These are phyloP conservation scores for Volutella citrinella DNA, from an alignment of 2,329 filamentous ascomycete species.

Conservation along the genomic window DNA sequence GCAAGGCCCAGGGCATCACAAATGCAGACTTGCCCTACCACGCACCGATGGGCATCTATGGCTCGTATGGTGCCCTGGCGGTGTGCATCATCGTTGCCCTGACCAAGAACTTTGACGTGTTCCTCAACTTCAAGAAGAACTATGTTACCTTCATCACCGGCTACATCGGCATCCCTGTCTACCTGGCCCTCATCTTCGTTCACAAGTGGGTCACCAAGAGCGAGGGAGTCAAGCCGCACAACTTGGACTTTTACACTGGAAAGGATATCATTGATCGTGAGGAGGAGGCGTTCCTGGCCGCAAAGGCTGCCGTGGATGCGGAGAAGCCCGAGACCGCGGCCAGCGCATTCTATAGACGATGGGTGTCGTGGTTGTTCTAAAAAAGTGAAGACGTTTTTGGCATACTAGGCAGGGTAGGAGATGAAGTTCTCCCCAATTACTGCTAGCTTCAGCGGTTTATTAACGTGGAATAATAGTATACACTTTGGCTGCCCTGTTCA, in stretches of 20 bases:
- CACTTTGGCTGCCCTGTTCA: no score
- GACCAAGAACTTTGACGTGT: slow-evolving; percentile 78
- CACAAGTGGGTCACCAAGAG: slow-evolving; percentile 57
- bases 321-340: slow-evolving; percentile 16
- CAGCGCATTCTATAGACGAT: slow-evolving; percentile 31
- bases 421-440: no score
- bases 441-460: no score
- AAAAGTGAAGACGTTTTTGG: no score
- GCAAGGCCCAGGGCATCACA: slow-evolving; percentile 55
- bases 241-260: slow-evolving; percentile 66
- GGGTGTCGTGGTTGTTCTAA: slow-evolving; percentile 33
- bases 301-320: slow-evolving; percentile 19
- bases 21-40: slow-evolving; percentile 56
- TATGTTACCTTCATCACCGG: slow-evolving; percentile 62
- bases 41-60: slow-evolving; percentile 67
- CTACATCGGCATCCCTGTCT: slow-evolving; percentile 23
- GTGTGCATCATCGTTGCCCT: slow-evolving; percentile 71
- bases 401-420: no score
- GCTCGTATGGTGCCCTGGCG: slow-evolving; percentile 63
- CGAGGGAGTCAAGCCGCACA: slow-evolving; percentile 50
- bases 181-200: slow-evolving; percentile 63
- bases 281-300: slow-evolving; percentile 61
- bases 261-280: slow-evolving; percentile 70
- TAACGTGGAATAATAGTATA: no score
- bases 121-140: slow-evolving; percentile 43